Conservation (phyloP, 768 basidiomycete genomes). For the Sporobolomyces pararoseus region DNA sequence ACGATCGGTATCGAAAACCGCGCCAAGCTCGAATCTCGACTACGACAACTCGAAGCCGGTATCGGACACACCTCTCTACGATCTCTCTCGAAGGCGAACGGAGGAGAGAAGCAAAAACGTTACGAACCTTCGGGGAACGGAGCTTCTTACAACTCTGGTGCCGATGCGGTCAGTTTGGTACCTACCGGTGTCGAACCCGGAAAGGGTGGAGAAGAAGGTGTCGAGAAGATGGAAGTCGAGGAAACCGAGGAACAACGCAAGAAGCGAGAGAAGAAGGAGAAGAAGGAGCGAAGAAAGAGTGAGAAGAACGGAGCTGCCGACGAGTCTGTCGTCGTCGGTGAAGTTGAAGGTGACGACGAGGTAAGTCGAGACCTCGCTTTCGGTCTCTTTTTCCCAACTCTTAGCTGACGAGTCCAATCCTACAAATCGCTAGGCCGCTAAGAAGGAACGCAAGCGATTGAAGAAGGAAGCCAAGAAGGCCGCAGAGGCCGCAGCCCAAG, state of each 20-base stretch:
- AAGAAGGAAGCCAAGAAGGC: constrained; percentile 34
- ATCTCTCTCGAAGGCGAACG: constrained; percentile 60
- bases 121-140: constrained; percentile 74
- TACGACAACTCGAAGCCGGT: constrained; percentile 80
- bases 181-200: constrained; percentile 69
- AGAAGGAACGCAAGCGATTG: constrained; percentile 33
- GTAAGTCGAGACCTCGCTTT: not conserved
- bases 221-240: constrained; percentile 25
- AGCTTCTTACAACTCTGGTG: constrained; percentile 76
- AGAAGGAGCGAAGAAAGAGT: constrained; percentile 31
- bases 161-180: constrained; percentile 67
- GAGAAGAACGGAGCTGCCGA: constrained; percentile 18
- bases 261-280: constrained; percentile 42
- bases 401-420: not conserved
- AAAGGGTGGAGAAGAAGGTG: constrained; percentile 29
- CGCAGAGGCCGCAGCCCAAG: constrained; percentile 12
- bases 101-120: constrained; percentile 61
- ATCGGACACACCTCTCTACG: constrained; percentile 61
- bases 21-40: constrained; percentile 87
- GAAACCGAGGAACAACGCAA: constrained; percentile 29
- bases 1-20: constrained; percentile 90
- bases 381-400: too few relatives aligned
- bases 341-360: constrained; percentile 19
- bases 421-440: constrained; percentile 1
- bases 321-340: constrained; percentile 8